Base-by-base conservation (phyloP, 208 protist genomes). In the Entamoeba invadens region DNA sequence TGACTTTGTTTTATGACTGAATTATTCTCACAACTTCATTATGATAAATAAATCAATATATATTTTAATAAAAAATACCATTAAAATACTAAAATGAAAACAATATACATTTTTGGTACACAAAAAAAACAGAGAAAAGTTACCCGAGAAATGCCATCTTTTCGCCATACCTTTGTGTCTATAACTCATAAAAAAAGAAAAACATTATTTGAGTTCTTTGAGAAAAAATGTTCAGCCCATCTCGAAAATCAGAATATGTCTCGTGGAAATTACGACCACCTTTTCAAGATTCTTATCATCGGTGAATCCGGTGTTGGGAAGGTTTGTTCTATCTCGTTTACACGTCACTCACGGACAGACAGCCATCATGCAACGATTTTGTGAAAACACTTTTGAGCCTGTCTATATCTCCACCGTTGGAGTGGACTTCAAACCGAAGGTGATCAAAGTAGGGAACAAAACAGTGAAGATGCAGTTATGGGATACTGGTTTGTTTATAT, bases 391-490 rank as follows among this genome's bases (percentile, higher is more conserved):
- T 45, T 97, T 96, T 93, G 95, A 91, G 6, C 42, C 77, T 4
- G 94, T 94, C 45, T 95, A 87, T 38, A 96, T 95, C 72, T 94
- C 95, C 8, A 97, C 96, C 45, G 96, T 97, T 93, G 96, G 96
- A 25, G 96, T 97, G 6, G 96, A 97, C 46, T 97, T 96, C 91
- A 94, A 94, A 8, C 96, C 95, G n/a, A 93, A 94, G 46, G 94
- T 51, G 31, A 5, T 97, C 25, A 42, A 46, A 91, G 42, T 96
- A 16, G 94, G 96, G 14, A 93, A 94, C 31, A 96, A 96, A 50
- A 94, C 21, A 18, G 72, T 96, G 6, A 96, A 96, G 72, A 93
- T 94, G 8, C 96, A 97, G 91, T 94, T 96, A 47, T 97, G 96
- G 96, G 96, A 95, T 93, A 95, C 95, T 91, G 93, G n/a, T n/a